Conservation (phyloP, 2,329 filamentous ascomycete species). For the Lithohypha guttulata region DNA sequence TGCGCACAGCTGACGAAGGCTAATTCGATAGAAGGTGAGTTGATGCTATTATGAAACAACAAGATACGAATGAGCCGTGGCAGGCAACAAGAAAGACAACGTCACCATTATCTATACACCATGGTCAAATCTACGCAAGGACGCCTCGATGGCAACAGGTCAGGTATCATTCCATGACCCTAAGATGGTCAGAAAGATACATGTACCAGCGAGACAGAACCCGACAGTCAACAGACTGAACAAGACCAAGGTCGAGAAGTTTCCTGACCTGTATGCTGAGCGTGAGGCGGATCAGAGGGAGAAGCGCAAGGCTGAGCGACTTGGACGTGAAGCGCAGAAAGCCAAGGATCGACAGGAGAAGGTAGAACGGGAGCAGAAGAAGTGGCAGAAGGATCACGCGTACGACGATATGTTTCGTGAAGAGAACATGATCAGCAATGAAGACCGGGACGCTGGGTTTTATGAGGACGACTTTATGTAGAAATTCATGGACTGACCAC, state of each 20-base stretch:
- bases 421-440: constrained; percentile 78
- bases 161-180: constrained; percentile 91
- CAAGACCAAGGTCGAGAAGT: constrained; percentile 86
- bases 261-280: constrained; percentile 72
- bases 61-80: not conserved
- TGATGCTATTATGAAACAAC: not conserved
- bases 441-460: constrained; percentile 60
- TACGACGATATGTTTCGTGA: constrained; percentile 88
- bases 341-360: constrained; percentile 33
- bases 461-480: constrained; percentile 93
- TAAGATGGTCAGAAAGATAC: constrained; percentile 68
- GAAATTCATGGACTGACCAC: too few species aligned
- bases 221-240: constrained; percentile 92
- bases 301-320: constrained; percentile 56
- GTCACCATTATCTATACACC: constrained; percentile 94
- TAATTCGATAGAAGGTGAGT: constrained; percentile 85
- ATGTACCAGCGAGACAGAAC: constrained; percentile 74
- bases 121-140: constrained; percentile 92
- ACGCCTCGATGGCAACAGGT: constrained; percentile 87
- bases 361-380: constrained; percentile 76
- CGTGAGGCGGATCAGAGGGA: constrained; percentile 65
- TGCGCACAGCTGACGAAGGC: constrained; percentile 97
- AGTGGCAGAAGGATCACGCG: constrained; percentile 93
- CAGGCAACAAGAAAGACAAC: constrained; percentile 98
- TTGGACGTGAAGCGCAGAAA: constrained; percentile 31